Percentiles rank a stretch among this genome's conserved stretches.
These are phyloP conservation scores for Rhodamnia argentea DNA, from an alignment of 345 rosid genomes.

Conservation along the genomic window DNA sequence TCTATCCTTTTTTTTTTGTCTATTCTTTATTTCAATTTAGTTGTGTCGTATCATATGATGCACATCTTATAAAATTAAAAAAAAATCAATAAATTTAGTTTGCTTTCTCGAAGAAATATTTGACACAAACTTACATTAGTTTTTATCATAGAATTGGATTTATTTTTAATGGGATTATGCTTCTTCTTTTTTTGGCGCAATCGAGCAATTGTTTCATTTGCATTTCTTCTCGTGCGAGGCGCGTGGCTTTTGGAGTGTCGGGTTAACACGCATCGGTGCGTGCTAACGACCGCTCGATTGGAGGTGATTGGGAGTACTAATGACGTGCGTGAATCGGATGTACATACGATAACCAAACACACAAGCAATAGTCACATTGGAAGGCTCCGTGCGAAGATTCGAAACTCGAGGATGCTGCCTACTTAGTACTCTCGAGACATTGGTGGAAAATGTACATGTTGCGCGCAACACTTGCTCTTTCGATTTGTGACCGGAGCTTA, in stretches of 20 bases:
- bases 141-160: too few relatives aligned
- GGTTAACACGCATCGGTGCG: neutral
- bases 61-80: neutral
- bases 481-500: too few relatives aligned
- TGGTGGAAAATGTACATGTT: too few relatives aligned
- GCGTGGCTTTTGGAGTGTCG: neutral
- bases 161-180: neutral
- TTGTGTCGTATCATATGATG: neutral
- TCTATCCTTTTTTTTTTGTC: neutral
- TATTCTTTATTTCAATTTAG: neutral
- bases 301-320: neutral
- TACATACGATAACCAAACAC: neutral
- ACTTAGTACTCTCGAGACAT: neutral
- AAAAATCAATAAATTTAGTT: neutral
- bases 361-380: neutral
- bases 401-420: neutral
- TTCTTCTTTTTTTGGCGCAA: neutral
- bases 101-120: neutral
- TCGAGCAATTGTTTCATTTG: neutral
- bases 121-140: neutral
- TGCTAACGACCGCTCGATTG: neutral
- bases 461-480: too few relatives aligned
- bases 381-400: neutral
- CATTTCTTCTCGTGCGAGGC: fast-evolving
- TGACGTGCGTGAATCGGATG: neutral